Evolutionary conservation across 2,329 filamentous ascomycete species (phyloP).

Genomic region (Aspergillus tubingensis): DNA sequence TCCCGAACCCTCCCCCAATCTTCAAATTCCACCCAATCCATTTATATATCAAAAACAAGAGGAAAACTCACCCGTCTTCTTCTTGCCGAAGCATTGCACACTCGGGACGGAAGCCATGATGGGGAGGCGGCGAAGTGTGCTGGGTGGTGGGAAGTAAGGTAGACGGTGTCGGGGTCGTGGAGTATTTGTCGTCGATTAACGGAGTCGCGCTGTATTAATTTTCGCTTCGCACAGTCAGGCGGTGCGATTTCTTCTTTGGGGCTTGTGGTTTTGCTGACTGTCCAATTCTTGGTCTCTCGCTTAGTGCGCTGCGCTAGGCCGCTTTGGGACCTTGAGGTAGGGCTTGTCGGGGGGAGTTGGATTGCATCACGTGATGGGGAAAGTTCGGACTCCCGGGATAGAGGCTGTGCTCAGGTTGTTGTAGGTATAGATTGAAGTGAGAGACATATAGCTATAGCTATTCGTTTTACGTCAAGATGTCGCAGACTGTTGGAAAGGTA

Average conservation of each 20-base stretch:
- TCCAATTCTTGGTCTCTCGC: slow-evolving; percentile 32
- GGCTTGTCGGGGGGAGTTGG: slow-evolving; percentile 25
- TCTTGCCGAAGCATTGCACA: slow-evolving; percentile 99
- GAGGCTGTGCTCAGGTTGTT: neutral
- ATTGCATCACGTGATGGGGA: slow-evolving; percentile 26
- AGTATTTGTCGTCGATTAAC: slow-evolving; percentile 39
- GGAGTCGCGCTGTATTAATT: slow-evolving; percentile 23
- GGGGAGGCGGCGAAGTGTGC: slow-evolving; percentile 44
- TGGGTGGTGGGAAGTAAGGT: slow-evolving; percentile 14
- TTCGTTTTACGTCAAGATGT: slow-evolving; percentile 34
- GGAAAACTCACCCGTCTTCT: slow-evolving; percentile 66
- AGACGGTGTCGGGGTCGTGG: slow-evolving; percentile 18
- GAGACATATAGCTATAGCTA: no score
- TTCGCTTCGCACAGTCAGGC: slow-evolving; percentile 24
- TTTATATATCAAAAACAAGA: slow-evolving; percentile 7
- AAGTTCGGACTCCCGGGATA: slow-evolving; percentile 9
- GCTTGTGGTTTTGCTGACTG: slow-evolving; percentile 11
- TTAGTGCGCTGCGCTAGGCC: slow-evolving; percentile 38
- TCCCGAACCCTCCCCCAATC: neutral
- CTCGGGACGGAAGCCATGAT: slow-evolving; percentile 77
- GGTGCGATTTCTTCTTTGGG: slow-evolving; percentile 36
- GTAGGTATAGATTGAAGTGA: no score
- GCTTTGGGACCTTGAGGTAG: slow-evolving; percentile 20
- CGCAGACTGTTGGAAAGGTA: slow-evolving; percentile 50
- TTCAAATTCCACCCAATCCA: neutral